Percentiles rank a stretch among this genome's conserved stretches.
Conservation (phyloP, 2,329 filamentous ascomycete species). For the Aureobasidium mangrovei region DNA sequence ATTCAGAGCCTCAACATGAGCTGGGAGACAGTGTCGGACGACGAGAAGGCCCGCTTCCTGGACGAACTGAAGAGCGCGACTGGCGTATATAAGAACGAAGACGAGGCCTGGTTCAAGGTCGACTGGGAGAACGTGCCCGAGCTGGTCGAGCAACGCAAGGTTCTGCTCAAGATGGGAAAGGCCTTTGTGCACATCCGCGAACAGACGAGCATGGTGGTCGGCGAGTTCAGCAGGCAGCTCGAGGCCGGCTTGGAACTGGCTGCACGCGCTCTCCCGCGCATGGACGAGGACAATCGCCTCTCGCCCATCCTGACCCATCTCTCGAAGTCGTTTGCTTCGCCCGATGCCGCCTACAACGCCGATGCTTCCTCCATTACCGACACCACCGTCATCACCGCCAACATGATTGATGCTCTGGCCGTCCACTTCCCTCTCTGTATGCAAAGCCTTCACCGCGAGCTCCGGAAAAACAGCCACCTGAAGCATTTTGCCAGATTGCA, state of each 20-base stretch:
- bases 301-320: slow-evolving; percentile 68
- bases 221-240: slow-evolving; percentile 71
- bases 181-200: slow-evolving; percentile 85
- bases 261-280: slow-evolving; percentile 76
- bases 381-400: slow-evolving; percentile 66
- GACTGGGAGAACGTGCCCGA: slow-evolving; percentile 93
- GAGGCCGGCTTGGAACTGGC: slow-evolving; percentile 84
- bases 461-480: slow-evolving; percentile 80
- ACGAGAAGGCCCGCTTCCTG: slow-evolving; percentile 63
- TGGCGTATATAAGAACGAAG: slow-evolving; percentile 49
- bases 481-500: slow-evolving; percentile 91
- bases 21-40: slow-evolving; percentile 73
- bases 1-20: slow-evolving; percentile 68
- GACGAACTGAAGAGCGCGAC: slow-evolving; percentile 54
- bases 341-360: slow-evolving; percentile 70
- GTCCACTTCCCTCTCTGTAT: slow-evolving; percentile 88
- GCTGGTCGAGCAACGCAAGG: slow-evolving; percentile 68
- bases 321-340: slow-evolving; percentile 92
- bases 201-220: slow-evolving; percentile 79
- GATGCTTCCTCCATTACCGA: slow-evolving; percentile 49
- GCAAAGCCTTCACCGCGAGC: slow-evolving; percentile 76
- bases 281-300: slow-evolving; percentile 93
- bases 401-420: slow-evolving; percentile 69
- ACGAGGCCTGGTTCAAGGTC: slow-evolving; percentile 90
- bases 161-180: slow-evolving; percentile 70